Base-by-base conservation (phyloP, 768 basidiomycete genomes). In the Harrya chromipes region DNA sequence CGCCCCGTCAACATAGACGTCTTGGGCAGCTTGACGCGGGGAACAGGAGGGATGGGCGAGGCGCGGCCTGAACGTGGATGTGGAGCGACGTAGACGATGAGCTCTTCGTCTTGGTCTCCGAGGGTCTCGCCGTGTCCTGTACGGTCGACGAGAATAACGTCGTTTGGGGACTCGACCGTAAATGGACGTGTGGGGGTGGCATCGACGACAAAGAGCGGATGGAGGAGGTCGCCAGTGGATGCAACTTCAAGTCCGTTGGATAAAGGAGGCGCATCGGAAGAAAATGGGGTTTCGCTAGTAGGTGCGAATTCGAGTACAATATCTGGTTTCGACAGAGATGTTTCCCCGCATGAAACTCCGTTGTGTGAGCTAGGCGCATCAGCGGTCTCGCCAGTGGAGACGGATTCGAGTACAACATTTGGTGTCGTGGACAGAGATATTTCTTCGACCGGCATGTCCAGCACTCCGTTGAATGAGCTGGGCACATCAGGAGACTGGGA, bases 81-180 rank as follows among this genome's bases (percentile, higher is more conserved):
- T 0, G 88, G 87, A 0, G 87, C 86, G 21, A 82, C 83, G 59
- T 90, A 90, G 10, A 90, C 87, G 47, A 90, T 89, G 4, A 79
- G 61, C 48, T 90, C 88, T 17, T 63, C 53, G 3, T 63, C 54
- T 24, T 46, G 41, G 21, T 60, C 67, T 1, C 60, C 67, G 21
- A 56, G 51, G 1, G 33, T 52, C 29, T 46, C 47, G 0, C 53
- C 58, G 10, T 53, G 48, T 1, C 56, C 59, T 3, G 50, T 27
- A 11, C 60, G 52, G 47, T 67, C 59, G 35, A 61, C 43, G 19
- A 60, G 60, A 26, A 65, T 62, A 36, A 47, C 41, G 2, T 69
- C 63, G 17, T 55, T 65, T 13, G 52, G 33, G 20, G 57, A 46
- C 19, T 46, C 50, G 8, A n/a, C 14, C 1, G 20, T 0, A 1